Percentiles rank a stretch among this genome's conserved stretches.
These are phyloP conservation scores for Mycosphaerella arachidis DNA, from an alignment of 2,329 filamentous ascomycete species.

Conservation along the genomic window DNA sequence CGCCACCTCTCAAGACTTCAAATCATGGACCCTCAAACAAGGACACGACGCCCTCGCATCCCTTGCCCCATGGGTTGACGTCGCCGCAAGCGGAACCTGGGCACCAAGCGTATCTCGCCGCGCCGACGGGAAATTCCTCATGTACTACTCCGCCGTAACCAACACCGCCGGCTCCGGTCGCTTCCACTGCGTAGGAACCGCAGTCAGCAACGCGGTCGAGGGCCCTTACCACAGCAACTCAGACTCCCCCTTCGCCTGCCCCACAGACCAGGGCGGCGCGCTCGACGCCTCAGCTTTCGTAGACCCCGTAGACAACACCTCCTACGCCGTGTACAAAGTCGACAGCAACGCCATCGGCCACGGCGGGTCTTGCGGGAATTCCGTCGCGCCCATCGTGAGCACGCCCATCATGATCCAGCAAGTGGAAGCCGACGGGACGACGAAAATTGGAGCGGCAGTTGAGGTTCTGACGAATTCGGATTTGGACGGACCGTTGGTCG, in stretches of 20 bases:
- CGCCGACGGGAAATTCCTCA: conserved; percentile 25
- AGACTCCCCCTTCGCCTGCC: conserved; percentile 24
- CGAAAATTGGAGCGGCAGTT: conserved; percentile 17
- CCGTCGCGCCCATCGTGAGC: conserved; percentile 14
- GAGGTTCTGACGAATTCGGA: conserved; percentile 23
- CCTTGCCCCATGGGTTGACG: conserved; percentile 29
- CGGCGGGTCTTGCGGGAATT: conserved; percentile 26
- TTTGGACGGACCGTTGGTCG: conserved; percentile 25
- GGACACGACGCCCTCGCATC: conserved; percentile 29
- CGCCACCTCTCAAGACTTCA: conserved; percentile 33
- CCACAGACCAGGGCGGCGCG: conserved; percentile 26
- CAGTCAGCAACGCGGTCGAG: conserved; percentile 18
- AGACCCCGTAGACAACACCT: conserved; percentile 19
- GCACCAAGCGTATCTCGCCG: conserved; percentile 32
- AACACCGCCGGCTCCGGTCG: conserved; percentile 20
- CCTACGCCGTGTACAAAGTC: conserved; percentile 29
- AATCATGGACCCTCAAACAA: conserved; percentile 26
- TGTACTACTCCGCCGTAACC: conserved; percentile 29
- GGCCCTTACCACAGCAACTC: conserved; percentile 25
- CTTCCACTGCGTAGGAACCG: conserved; percentile 29
- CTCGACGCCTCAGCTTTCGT: conserved; percentile 29
- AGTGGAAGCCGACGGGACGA: conserved; percentile 25
- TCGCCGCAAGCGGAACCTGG: conserved; percentile 29
- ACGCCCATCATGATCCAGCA: conserved; percentile 29
- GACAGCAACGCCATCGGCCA: conserved; percentile 28